Percentiles rank a stretch among this genome's conserved stretches.
Conservation (phyloP, 371 early-diverging fungal genomes). For the Racocetra persica region DNA sequence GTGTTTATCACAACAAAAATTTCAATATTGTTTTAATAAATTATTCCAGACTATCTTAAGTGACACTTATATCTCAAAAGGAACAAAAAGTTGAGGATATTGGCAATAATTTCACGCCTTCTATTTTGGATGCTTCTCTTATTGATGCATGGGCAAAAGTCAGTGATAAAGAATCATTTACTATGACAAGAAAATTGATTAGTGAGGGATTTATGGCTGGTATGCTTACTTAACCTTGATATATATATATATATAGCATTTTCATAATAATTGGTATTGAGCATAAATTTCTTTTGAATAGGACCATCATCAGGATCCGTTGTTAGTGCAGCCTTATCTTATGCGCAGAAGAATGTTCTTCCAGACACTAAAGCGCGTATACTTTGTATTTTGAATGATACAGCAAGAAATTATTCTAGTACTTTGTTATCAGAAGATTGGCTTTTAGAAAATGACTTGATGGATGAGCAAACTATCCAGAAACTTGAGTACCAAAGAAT, state of each 20-base stretch:
- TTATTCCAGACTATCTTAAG: not conserved
- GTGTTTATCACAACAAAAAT: not conserved
- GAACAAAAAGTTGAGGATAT: constrained; percentile 82
- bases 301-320: constrained; percentile 78
- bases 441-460: constrained; percentile 76
- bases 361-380: constrained; percentile 50
- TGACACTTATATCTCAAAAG: constrained; percentile 43
- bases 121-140: constrained; percentile 58
- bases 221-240: constrained; percentile 27
- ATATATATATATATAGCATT: not conserved
- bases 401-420: constrained; percentile 71
- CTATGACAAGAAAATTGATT: constrained; percentile 73
- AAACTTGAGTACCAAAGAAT: constrained; percentile 67
- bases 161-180: constrained; percentile 76
- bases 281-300: constrained; percentile 33
- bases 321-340: constrained; percentile 69
- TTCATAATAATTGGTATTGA: not conserved
- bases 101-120: constrained; percentile 73
- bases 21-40: not conserved
- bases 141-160: constrained; percentile 79
- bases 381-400: constrained; percentile 73
- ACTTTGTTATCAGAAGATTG: constrained; percentile 80
- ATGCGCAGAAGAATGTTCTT: constrained; percentile 47
- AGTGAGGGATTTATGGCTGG: constrained; percentile 75
- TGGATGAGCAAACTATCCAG: constrained; percentile 67